Evolutionary conservation across 1,139 yeast species (phyloP), one percentile per base, ranked within the genome.

Genomic region (Kodamaea plutei): DNA sequence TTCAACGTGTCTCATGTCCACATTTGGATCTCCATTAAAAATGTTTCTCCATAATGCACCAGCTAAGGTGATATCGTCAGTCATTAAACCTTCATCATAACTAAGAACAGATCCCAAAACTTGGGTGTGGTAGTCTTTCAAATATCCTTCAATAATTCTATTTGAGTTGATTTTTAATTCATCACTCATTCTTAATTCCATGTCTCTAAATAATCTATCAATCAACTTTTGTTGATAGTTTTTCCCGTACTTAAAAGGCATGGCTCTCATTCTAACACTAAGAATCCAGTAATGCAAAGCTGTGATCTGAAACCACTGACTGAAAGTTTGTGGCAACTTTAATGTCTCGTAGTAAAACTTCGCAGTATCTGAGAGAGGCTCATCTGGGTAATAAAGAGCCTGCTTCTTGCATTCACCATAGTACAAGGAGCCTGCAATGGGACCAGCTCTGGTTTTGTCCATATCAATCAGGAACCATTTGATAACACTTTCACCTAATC

Each of bases 271-370:
- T 51, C 98, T 77, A 10, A 85, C 95, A 45, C 83, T 81, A 32
- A 91, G 67, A 51, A 91, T 80, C 99, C 99, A 91, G 41, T 85
- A 79, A 56, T 91, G 98, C 44, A 91, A 69, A 3, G 83, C 71
- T 5, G 95, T 84, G 44, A 91, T 83, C 59, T 89, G 97, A 53
- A 82, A 89, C 95, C 96, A 91, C 58, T 88, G 95, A 15, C 91
- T 78, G 52, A 89, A 91, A 0, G 96, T 81, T 52, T 74, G 71
- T 14, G 96, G 96, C 49, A 93, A 66, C 15, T 76, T 80, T 38
- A 91, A 64, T 7, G 91, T 84, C 36, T 84, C 83, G 51, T 85
- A 89, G 64, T 80, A 83, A 47, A 81, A 83, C 36, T 60, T 58
- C 3, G 91, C 89, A 12, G 80, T 73, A 21, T 70, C 73, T 6